Conservation (phyloP, 106 monocot genomes). For the Allium cepa region DNA sequence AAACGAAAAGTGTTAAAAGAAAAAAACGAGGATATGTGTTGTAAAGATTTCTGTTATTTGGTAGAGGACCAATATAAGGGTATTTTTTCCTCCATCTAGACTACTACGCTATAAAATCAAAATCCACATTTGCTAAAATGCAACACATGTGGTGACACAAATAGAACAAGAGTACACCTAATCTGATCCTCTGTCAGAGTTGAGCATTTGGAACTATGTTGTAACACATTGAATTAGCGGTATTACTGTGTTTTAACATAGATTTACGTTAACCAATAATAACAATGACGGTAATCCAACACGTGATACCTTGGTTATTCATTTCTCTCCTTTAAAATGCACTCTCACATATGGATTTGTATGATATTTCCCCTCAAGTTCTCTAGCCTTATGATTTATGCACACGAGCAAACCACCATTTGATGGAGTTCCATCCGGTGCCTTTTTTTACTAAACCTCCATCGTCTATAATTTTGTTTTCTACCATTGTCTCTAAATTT, state of each 20-base stretch:
- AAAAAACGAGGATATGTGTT: no score
- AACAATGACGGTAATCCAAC: background rate
- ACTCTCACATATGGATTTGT: slow-evolving; percentile 57
- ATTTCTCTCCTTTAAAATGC: slow-evolving; percentile 65
- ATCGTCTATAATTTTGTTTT: slow-evolving; percentile 23
- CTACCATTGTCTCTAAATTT: slow-evolving; percentile 1
- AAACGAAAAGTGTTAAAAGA: background rate
- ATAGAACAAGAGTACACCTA: no score
- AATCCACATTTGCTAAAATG: no score
- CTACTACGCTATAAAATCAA: no score
- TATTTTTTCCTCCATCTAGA: no score
- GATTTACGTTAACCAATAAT: no score
- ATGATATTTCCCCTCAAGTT: slow-evolving; percentile 69
- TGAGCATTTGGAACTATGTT: no score
- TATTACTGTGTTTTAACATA: no score
- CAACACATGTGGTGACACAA: no score
- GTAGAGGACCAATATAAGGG: no score
- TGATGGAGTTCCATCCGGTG: slow-evolving; percentile 35
- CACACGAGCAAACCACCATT: slow-evolving; percentile 57
- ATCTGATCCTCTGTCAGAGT: no score
- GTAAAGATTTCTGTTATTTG: no score
- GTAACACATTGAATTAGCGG: background rate
- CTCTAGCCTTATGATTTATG: slow-evolving; percentile 53
- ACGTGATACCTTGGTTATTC: slow-evolving; percentile 50
- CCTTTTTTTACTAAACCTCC: slow-evolving; percentile 24